phyloP scores from a whole-genome alignment of 129 eudicot genomes.

The Daucus carota region DNA sequence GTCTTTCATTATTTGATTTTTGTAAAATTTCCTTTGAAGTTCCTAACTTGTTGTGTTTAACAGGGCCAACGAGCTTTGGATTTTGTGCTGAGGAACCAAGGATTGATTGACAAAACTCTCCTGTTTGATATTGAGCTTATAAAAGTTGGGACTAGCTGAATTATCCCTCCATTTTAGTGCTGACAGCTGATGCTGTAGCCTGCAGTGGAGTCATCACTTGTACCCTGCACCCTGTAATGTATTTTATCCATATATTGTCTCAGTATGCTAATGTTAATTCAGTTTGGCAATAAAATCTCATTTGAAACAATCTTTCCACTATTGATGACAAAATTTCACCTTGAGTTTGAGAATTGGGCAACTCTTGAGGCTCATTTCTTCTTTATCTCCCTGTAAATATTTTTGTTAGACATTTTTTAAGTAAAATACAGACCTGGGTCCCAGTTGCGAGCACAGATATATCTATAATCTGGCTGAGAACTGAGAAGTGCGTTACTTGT shows the following conservation, averaged over 20 bases:
- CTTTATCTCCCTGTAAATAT: background rate
- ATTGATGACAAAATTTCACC: background rate
- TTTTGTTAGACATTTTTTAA: too few species aligned
- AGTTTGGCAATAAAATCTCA: background rate
- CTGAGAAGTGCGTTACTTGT: too few species aligned
- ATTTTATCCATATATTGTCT: too few species aligned
- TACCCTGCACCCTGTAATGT: background rate
- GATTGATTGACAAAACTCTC: conserved; percentile 93
- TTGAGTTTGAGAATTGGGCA: background rate
- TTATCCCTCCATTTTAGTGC: background rate
- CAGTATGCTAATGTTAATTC: too few species aligned
- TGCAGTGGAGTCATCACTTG: background rate
- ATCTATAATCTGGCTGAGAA: too few species aligned
- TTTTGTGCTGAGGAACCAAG: conserved; percentile 93
- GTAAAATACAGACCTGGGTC: too few species aligned
- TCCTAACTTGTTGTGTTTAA: conserved; percentile 11
- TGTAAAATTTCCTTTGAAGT: background rate
- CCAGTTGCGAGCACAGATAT: too few species aligned
- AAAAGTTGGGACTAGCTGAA: conserved; percentile 61
- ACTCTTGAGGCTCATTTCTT: background rate
- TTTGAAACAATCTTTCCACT: background rate
- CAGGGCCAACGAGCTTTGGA: conserved; percentile 98
- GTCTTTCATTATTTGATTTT: conserved; percentile 7
- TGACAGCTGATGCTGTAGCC: background rate
- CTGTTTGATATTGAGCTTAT: conserved; percentile 94